Base-by-base conservation (phyloP, 208 protist species). In the Entamoeba histolytica region DNA sequence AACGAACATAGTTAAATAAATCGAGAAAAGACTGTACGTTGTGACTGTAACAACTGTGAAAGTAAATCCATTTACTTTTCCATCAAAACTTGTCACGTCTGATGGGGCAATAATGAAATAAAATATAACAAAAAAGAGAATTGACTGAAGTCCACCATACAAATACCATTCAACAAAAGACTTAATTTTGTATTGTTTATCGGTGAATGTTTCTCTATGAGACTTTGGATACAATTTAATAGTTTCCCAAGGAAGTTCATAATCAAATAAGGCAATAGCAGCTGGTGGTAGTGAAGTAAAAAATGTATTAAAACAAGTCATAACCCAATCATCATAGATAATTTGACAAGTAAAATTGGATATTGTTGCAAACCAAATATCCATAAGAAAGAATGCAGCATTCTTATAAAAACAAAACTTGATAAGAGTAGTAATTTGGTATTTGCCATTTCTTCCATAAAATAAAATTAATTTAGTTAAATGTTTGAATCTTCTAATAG, bases 381-480 rank as follows among this genome's bases (percentile, higher is more conserved):
- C 61, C 31, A 87, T 39, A 12, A 87, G 28, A 8, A 87, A 87
- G 61, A 87, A 87, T 35, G 61, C 61, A 28, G 61, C 61, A 35
- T 87, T 87, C 61, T 87, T 87, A n/a, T 87, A 87, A 87, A 87
- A 87, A 35, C 61, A 87, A 23, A 87, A 87, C 28, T 87, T 87
- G 5, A 87, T 87, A 28, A 87, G 31, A 39, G 61, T 39, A 87
- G 3, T 39, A 12, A 87, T 35, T 87, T 87, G 61, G 5, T 87
- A 87, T 87, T 23, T 28, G 28, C 28, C 19, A n/a, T 87, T 87
- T 35, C 92, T 8, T 6, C 94, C 94, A 73, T 95, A 91, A 47
- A 94, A 92, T 17, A 94, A 49, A 35, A 95, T 91, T 14, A 94
- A 39, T 51, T 91, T 55, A 31, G 28, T 93, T 8, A 95, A 50